phyloP scores from a whole-genome alignment of 495 filamentous ascomycete genomes.

The Hamigera avellanea region DNA sequence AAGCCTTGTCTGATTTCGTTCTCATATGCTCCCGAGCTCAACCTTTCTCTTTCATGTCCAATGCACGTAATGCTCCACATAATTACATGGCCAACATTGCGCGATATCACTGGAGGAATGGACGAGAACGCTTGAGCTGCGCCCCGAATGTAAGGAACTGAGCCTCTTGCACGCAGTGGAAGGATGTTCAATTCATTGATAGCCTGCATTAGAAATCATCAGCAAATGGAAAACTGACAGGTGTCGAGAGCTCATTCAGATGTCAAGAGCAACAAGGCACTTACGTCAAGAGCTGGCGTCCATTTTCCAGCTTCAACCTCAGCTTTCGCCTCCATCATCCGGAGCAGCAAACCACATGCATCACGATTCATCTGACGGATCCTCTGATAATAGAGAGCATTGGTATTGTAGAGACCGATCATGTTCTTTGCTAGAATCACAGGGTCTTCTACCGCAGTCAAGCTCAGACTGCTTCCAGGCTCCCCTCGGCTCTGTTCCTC shows the following conservation, averaged over 20 bases:
- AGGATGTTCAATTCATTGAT: slow-evolving; percentile 66
- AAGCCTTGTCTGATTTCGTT: slow-evolving; percentile 61
- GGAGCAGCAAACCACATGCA: slow-evolving; percentile 58
- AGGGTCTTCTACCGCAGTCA: slow-evolving; percentile 82
- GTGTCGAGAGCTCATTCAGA: not conserved
- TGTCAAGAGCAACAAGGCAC: slow-evolving; percentile 19
- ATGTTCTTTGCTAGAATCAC: slow-evolving; percentile 67
- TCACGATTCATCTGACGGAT: slow-evolving; percentile 56
- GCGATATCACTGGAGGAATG: slow-evolving; percentile 63
- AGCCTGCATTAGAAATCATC: slow-evolving; percentile 35
- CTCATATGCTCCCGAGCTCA: slow-evolving; percentile 55
- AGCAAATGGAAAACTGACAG: not conserved
- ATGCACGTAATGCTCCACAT: slow-evolving; percentile 89
- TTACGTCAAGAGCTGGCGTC: slow-evolving; percentile 72
- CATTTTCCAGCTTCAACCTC: slow-evolving; percentile 59
- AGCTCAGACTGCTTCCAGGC: slow-evolving; percentile 54
- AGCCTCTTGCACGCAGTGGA: slow-evolving; percentile 57
- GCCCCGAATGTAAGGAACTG: slow-evolving; percentile 60
- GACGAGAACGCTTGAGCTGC: slow-evolving; percentile 64
- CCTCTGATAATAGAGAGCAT: slow-evolving; percentile 59
- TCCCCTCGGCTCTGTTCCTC: slow-evolving; percentile 14
- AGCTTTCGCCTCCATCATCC: slow-evolving; percentile 66
- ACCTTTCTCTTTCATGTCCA: slow-evolving; percentile 54
- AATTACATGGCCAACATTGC: slow-evolving; percentile 78
- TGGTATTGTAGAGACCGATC: slow-evolving; percentile 64